A percentile compares a stretch with the other conserved stretches of the same genome.
These are phyloP conservation scores for Epichloe coenophiala DNA, from an alignment of 2,329 filamentous ascomycete species.

Conservation along the genomic window DNA sequence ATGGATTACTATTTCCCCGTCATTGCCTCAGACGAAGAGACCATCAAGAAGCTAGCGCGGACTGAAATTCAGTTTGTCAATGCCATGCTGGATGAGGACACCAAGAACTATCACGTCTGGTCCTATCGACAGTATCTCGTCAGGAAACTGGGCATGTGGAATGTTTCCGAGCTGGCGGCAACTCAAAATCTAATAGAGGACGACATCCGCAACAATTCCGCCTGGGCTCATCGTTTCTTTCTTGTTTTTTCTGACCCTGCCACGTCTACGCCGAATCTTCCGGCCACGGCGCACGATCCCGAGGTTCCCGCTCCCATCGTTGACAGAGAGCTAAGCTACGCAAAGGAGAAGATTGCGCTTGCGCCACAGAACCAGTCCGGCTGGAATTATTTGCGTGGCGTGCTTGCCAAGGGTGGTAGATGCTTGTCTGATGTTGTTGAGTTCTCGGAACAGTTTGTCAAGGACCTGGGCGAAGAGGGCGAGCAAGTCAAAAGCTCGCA, in stretches of 20 bases:
- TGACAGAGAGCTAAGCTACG: constrained; percentile 62
- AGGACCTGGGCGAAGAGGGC: constrained; percentile 28
- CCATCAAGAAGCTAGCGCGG: constrained; percentile 42
- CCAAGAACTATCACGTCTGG: constrained; percentile 99
- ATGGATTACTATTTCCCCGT: constrained; percentile 43
- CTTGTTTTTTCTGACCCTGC: constrained; percentile 60
- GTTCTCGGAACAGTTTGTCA: constrained; percentile 40
- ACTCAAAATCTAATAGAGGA: constrained; percentile 59
- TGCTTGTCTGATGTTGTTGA: constrained; percentile 29
- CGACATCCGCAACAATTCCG: constrained; percentile 91
- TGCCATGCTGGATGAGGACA: constrained; percentile 69
- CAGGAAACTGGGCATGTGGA: constrained; percentile 54
- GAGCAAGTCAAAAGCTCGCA: constrained; percentile 49
- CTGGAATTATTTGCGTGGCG: constrained; percentile 83
- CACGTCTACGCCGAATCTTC: constrained; percentile 30
- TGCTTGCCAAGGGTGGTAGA: constrained; percentile 53
- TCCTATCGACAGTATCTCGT: constrained; percentile 71
- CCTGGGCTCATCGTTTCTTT: constrained; percentile 95
- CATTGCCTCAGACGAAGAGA: constrained; percentile 45
- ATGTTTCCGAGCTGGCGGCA: constrained; percentile 54
- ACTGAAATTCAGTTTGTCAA: constrained; percentile 65
- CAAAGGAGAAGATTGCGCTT: constrained; percentile 56
- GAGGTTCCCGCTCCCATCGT: constrained; percentile 49
- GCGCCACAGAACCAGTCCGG: constrained; percentile 90
- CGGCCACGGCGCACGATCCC: constrained; percentile 38